Base-by-base conservation (phyloP, 2,329 filamentous ascomycete genomes). In the Penicillium psychrosexuale region DNA sequence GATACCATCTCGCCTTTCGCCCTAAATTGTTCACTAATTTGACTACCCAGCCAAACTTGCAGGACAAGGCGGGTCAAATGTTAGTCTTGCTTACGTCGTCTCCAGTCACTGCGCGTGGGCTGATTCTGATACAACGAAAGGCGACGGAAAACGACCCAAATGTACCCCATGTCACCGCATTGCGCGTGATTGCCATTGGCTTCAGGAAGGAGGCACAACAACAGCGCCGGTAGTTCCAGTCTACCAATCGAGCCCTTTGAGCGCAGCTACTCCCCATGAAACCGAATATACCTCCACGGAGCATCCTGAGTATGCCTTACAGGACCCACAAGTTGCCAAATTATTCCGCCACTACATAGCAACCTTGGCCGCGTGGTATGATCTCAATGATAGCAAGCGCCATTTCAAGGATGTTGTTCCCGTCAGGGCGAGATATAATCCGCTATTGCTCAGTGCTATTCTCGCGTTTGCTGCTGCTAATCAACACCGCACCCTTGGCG, bases 21-120 rank as follows among this genome's bases (percentile, higher is more conserved):
- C 8, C 4, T 8, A n/a, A 46, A 22, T 8, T 3, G 5, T 11
- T 15, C n/a, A 17, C 43, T 46, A n/a, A 46, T 19, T 19, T 8
- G 8, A 9, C 13, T 11, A 3, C 17, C 5, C 36, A 48, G 47
- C 36, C 34, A 54, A n/a, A 42, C 44, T 3, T 57, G 55, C 37
- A 47, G 55, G 11, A 31, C 42, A 47, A 45, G 51, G 13, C 40
- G 55, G 17, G 51, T 57, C 5, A 40, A 43, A 43, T 57, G 55
- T 57, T 47, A 42, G 55, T 53, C 31, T 28, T 47, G 3, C 17
- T n/a, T 30, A 24, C 15, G 0, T 27, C 15, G 5, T 12, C 15
- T 27, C 33, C 17, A n/a, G 8, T 40, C 24, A n/a, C 24, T 39
- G 12, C 22, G 17, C 2, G 7, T 13, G n/a, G 1, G 13, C 8